These are phyloP conservation scores for Wickerhamiella cacticola DNA, from an alignment of 805 yeast genomes.

Conservation along the genomic window DNA sequence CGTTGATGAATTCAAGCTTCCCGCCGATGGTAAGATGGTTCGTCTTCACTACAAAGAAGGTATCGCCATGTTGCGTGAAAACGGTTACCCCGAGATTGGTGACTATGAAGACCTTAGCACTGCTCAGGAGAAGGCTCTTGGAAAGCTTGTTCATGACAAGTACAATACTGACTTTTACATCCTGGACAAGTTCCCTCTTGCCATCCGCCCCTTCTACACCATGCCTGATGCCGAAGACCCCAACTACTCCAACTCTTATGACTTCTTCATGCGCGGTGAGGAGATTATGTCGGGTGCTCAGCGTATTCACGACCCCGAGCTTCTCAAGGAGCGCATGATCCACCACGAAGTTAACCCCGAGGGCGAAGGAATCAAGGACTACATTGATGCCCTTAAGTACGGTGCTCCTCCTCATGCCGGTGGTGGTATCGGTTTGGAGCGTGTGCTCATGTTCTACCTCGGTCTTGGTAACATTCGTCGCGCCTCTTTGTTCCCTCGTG, in stretches of 20 bases:
- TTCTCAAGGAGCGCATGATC: conserved; percentile 69
- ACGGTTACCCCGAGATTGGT: conserved; percentile 64
- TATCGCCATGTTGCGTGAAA: conserved; percentile 69
- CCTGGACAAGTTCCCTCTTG: conserved; percentile 95
- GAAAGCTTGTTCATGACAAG: conserved; percentile 81
- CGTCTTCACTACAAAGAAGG: conserved; percentile 85
- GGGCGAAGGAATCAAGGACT: conserved; percentile 75
- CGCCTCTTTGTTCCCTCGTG: conserved; percentile 99
- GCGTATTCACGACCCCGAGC: conserved; percentile 88
- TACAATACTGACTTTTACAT: conserved; percentile 97
- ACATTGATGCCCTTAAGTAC: conserved; percentile 80
- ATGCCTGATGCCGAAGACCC: conserved; percentile 96
- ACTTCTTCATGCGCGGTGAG: conserved; percentile 99
- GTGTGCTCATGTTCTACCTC: conserved; percentile 96
- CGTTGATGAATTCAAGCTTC: conserved; percentile 92
- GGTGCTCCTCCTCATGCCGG: conserved; percentile 99
- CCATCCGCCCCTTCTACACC: conserved; percentile 95
- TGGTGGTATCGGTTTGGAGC: conserved; percentile 98
- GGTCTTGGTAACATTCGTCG: conserved; percentile 96
- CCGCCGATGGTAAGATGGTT: conserved; percentile 88
- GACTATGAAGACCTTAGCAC: conserved; percentile 86
- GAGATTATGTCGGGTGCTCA: conserved; percentile 99
- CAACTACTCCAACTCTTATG: conserved; percentile 91
- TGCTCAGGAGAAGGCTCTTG: conserved; percentile 88
- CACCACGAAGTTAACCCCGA: conserved; percentile 73